Evolutionary conservation across 1,284 basidiomycete genomes (phyloP), one percentile per base, ranked within the genome.

Genomic region (Ustilago cynodontis): DNA sequence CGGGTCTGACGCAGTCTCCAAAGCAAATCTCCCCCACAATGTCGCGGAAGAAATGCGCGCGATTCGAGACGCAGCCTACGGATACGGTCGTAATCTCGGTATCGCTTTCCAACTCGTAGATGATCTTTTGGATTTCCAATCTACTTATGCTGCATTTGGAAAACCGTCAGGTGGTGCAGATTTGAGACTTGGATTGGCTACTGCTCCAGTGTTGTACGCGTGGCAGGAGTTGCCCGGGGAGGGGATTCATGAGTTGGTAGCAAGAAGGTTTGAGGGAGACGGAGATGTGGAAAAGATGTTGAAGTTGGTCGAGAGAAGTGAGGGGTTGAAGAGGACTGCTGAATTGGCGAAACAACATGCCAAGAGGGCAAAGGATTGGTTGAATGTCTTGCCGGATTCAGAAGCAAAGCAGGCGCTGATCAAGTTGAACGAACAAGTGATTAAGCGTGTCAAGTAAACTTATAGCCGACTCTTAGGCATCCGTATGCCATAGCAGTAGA

Each of bases 31-130:
- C 39, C 16, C 45, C 0, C 47, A 47, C 13, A 39, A 45, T 1
- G 70, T 70, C 9, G 72, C 70, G 5, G 63, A 63, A 18, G 37
- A 62, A 13, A 74, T 71, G 61, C 43, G 60, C 2, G 86, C 92
- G 22, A 92, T 94, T 89, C 95, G 95, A 86, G 95, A 98, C 85
- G 90, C 93, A 20, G 96, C 96, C 18, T 99, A 98, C 87, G 93
- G 91, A 22, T 95, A 93, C 84, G 94, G 94, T 0, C 88, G 93
- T 41, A 94, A 95, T 83, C 86, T 95, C 14, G 96, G 97, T 8
- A 80, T 92, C 89, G 67, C 87, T 87, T 63, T 90, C 89, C 91
- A 92, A 58, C 91, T 99, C 26, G 91, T 96, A 54, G 94, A 98
- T 86, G 96, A 99, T 85, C 90, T 94, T 63, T 88, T 95, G 22